Evolutionary conservation across 2,329 filamentous ascomycete species (phyloP), one percentile per base, ranked within the genome.

Genomic region (Didymella sp.): DNA sequence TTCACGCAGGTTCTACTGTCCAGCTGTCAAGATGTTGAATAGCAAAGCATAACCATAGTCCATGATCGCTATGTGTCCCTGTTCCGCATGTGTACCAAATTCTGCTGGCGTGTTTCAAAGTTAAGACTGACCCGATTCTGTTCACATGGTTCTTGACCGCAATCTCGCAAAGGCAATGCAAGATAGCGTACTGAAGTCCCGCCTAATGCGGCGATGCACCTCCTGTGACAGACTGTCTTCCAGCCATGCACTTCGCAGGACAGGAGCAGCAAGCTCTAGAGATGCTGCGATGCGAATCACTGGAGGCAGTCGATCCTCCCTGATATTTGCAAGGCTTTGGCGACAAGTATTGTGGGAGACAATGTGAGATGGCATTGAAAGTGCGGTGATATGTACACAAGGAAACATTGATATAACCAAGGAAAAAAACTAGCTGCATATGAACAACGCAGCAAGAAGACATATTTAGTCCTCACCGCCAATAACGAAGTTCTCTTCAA

Each of bases 21-120:
- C 8, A 33, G 13, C 12, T 44, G 6, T n/a, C 37, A 21, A 40
- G 38, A 44, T 44, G 3, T 6, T 33, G 38, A 15, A 27, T 30
- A 38, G n/a, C 30, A 35, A 27, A 38, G n/a, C 35, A 15, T 30
- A 27, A n/a, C n/a, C n/a, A n/a, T n/a, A n/a, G n/a, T n/a, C 42
- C 33, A 43, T 42, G 28, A 44, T 9, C 31, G 44, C 44, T 44
- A 38, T 40, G 33, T 51, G 22, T 43, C 21, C 28, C 22, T 19
- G 43, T 48, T 48, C 37, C 31, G 38, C 43, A 41, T 42, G 28
- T 31, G 54, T 58, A 37, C 30, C 33, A 42, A 41, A 24, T 49
- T 43, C 33, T 24, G 55, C 48, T 58, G 59, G 59, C 56, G 59
- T 53, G 59, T 61, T 61, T 61, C 59, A 61, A 42, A 35, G 28